Conservation (phyloP, 306 rosid genomes). For the Calophaca sinica region DNA sequence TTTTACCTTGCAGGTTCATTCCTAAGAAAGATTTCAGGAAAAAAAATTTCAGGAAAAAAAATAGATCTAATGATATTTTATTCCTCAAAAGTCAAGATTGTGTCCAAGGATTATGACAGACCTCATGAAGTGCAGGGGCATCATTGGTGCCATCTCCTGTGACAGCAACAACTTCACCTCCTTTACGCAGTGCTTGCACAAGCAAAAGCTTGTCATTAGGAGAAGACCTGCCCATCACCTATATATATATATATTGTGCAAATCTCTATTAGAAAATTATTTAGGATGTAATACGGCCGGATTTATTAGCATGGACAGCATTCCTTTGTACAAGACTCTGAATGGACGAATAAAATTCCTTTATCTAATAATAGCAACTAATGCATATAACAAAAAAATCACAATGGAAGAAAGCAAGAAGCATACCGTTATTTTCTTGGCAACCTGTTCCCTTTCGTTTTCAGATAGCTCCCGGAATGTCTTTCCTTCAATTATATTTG, state of each 20-base stretch:
- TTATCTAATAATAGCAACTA: conserved; percentile 37
- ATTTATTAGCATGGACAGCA: conserved; percentile 25
- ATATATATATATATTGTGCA: conserved; percentile 36
- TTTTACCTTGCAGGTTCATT: conserved; percentile 32
- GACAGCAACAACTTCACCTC: conserved; percentile 96
- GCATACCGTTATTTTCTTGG: conserved; percentile 73
- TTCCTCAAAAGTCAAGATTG: conserved; percentile 21
- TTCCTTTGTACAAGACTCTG: conserved; percentile 30
- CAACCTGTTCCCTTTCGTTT: conserved; percentile 76
- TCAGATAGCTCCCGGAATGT: conserved; percentile 78
- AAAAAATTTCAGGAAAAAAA: neutral
- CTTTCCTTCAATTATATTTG: conserved; percentile 87
- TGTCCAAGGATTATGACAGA: conserved; percentile 56
- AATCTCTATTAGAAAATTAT: conserved; percentile 32
- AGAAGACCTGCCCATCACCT: conserved; percentile 99
- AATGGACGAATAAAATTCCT: conserved; percentile 28
- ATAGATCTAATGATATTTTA: neutral
- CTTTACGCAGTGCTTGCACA: conserved; percentile 93
- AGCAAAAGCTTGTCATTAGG: conserved; percentile 98
- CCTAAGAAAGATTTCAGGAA: conserved; percentile 14
- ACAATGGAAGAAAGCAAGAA: conserved; percentile 14
- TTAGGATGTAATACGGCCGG: conserved; percentile 14
- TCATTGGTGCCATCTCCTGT: conserved; percentile 99
- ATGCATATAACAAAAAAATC: conserved; percentile 33
- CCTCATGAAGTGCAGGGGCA: conserved; percentile 99